Evolutionary conservation across 2,329 filamentous ascomycete species (phyloP).

Genomic region (Colletotrichum siamense): DNA sequence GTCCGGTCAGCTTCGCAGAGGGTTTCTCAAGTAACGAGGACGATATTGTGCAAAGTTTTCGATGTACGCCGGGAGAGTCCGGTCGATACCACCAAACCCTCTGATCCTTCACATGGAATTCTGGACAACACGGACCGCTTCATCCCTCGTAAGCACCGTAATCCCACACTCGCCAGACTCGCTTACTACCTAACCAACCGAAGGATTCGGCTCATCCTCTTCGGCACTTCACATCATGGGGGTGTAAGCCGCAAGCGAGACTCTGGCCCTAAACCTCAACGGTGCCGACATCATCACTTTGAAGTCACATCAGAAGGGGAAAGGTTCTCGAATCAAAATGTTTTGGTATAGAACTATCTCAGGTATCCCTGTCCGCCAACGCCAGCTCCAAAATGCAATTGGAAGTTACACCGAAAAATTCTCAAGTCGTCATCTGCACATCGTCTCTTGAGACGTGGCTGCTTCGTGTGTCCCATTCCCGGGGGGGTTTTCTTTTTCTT

Average conservation of each 20-base stretch:
- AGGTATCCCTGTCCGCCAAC: conserved; percentile 19
- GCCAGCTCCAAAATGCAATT: conserved; percentile 19
- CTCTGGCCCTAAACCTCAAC: too few relatives aligned
- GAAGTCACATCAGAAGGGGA: neutral
- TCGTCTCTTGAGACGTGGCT: neutral
- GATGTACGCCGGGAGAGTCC: neutral
- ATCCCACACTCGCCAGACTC: neutral
- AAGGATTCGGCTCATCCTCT: neutral
- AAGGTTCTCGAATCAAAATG: neutral
- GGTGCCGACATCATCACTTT: neutral
- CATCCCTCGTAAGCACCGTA: conserved; percentile 2
- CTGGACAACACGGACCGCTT: neutral
- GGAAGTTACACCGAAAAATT: conserved; percentile 1
- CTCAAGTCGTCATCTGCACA: conserved; percentile 1
- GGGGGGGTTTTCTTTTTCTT: neutral
- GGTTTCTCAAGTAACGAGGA: neutral
- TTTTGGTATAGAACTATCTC: conserved; percentile 16
- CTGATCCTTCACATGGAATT: neutral
- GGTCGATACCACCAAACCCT: neutral
- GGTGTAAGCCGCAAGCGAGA: neutral
- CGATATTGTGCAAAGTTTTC: neutral
- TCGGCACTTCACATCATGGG: neutral
- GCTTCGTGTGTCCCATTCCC: neutral
- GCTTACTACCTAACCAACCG: neutral
- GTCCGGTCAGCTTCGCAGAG: neutral